phyloP scores from a whole-genome alignment of 2,329 filamentous ascomycete species.

The Byssochlamys sp. region DNA sequence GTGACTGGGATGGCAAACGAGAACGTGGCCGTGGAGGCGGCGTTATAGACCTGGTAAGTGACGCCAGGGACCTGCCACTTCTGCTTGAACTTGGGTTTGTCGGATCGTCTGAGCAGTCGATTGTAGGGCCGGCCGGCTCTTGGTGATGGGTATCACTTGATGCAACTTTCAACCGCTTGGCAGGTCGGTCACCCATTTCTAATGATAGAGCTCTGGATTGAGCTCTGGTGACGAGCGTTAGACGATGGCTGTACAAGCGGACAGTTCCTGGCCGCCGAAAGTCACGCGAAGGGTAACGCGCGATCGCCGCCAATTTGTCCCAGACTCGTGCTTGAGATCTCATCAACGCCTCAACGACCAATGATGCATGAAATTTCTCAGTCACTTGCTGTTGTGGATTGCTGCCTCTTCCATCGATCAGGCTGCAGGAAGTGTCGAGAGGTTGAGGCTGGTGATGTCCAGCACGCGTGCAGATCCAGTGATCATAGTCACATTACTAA shows the following conservation, averaged over 20 bases:
- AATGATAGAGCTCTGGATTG: neutral
- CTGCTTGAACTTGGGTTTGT: neutral
- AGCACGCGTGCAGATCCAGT: neutral
- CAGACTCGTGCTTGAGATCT: neutral
- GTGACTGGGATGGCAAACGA: neutral
- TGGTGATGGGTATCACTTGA: neutral
- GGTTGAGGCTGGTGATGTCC: neutral
- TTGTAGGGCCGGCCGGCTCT: neutral
- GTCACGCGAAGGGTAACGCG: neutral
- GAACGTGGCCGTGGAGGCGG: slow-evolving; percentile 11
- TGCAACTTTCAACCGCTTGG: neutral
- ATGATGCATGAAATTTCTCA: neutral
- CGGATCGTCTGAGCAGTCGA: neutral
- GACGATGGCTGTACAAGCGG: neutral
- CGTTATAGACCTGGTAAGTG: slow-evolving; percentile 23
- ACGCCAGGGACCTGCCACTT: slow-evolving; percentile 10
- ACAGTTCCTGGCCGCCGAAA: neutral
- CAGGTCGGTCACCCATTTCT: neutral
- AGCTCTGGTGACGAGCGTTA: neutral
- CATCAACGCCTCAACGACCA: neutral
- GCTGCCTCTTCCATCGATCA: neutral
- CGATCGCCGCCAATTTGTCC: neutral
- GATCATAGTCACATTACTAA: neutral
- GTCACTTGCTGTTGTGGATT: neutral
- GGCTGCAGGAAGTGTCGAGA: neutral